These are phyloP conservation scores for Aspergillus fumigatiaffinis DNA, from an alignment of 2,329 filamentous ascomycete genomes.

Conservation along the genomic window DNA sequence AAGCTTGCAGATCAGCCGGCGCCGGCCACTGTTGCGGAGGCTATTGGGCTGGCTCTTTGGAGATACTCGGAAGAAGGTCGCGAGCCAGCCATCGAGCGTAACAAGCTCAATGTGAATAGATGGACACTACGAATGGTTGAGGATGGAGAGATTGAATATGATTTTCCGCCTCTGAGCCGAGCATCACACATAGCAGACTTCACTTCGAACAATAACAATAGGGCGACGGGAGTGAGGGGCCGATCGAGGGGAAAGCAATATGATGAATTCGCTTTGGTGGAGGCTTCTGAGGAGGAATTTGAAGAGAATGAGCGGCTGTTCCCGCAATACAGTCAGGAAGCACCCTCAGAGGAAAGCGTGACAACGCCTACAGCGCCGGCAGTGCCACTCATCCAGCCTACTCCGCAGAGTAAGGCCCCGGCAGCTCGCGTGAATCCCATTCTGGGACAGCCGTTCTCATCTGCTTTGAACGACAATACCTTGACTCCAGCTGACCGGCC, in stretches of 20 bases:
- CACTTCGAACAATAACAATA: conserved; percentile 65
- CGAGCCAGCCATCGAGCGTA: conserved; percentile 49
- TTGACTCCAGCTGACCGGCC: conserved; percentile 46
- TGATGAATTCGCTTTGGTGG: conserved; percentile 63
- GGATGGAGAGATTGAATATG: conserved; percentile 63
- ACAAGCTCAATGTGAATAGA: conserved; percentile 57
- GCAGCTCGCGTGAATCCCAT: conserved; percentile 38
- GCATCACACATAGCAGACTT: conserved; percentile 59
- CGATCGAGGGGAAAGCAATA: conserved; percentile 61
- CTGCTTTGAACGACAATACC: conserved; percentile 43
- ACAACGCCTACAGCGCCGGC: conserved; percentile 19
- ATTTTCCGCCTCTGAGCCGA: conserved; percentile 58
- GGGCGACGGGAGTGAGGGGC: conserved; percentile 50
- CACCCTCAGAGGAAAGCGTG: conserved; percentile 29
- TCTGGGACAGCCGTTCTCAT: conserved; percentile 43
- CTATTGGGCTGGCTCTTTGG: conserved; percentile 62
- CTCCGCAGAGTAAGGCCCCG: conserved; percentile 19
- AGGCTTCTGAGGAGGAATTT: conserved; percentile 54
- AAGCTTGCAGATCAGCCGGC: conserved; percentile 48
- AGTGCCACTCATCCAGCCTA: conserved; percentile 17
- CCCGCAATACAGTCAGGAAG: conserved; percentile 44
- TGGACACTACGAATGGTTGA: conserved; percentile 67
- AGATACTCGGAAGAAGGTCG: conserved; percentile 57
- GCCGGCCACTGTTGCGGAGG: conserved; percentile 56
- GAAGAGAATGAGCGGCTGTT: conserved; percentile 57